These are phyloP conservation scores for Phaeosphaeria sp. DNA, from an alignment of 2,329 filamentous ascomycete genomes.

Conservation along the genomic window DNA sequence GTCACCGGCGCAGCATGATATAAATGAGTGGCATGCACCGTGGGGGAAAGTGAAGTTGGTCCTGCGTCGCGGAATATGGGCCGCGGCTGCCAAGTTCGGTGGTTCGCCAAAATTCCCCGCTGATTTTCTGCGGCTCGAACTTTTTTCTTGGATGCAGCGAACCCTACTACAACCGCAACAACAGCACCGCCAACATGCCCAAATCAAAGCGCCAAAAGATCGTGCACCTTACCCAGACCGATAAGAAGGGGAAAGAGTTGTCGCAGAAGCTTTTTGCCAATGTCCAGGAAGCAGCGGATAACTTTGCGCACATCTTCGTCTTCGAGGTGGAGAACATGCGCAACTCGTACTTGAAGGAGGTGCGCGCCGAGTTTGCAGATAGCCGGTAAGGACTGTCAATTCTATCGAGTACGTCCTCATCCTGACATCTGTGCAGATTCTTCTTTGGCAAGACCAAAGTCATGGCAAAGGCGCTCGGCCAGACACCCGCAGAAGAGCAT, in stretches of 20 bases:
- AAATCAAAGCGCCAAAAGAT: conserved; percentile 93
- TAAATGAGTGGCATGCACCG: conserved; percentile 6
- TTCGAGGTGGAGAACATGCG: conserved; percentile 97
- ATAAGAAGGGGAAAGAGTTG: conserved; percentile 91
- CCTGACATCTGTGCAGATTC: conserved; percentile 62
- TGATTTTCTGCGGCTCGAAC: conserved; percentile 31
- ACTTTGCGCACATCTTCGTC: conserved; percentile 91
- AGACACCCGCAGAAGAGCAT: conserved; percentile 76
- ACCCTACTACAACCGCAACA: conserved; percentile 17
- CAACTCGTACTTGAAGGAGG: conserved; percentile 93
- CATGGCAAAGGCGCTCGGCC: conserved; percentile 93
- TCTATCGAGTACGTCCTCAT: background rate
- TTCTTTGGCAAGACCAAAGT: conserved; percentile 99
- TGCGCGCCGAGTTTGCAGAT: conserved; percentile 83
- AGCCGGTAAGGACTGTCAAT: conserved; percentile 67
- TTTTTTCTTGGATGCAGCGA: conserved; percentile 28
- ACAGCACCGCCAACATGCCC: conserved; percentile 70
- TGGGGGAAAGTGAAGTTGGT: conserved; percentile 8
- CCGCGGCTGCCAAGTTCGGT: conserved; percentile 37
- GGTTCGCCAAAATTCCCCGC: conserved; percentile 44
- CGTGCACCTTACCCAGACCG: conserved; percentile 87
- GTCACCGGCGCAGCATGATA: conserved; percentile 32
- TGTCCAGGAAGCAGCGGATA: conserved; percentile 82
- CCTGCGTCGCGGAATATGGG: conserved; percentile 16
- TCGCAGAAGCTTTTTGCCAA: conserved; percentile 87